Conservation (phyloP, 2,329 filamentous ascomycete species). For the Neurospora crassa region DNA sequence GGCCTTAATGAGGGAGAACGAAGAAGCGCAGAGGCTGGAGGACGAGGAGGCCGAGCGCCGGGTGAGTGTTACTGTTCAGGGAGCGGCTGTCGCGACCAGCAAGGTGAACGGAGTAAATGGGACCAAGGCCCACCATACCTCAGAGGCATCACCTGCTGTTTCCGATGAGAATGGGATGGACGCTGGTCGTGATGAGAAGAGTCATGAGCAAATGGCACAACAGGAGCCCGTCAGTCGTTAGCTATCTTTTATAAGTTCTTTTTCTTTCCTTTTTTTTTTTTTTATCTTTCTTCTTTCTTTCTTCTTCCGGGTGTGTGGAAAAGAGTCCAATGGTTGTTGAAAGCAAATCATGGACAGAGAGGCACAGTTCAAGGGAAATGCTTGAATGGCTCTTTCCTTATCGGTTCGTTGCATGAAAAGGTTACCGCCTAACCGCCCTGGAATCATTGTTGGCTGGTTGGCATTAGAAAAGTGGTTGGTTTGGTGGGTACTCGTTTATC, state of each 20-base stretch:
- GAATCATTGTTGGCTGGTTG: neutral
- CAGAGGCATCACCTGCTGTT: neutral
- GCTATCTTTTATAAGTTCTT: neutral
- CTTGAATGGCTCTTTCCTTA: neutral
- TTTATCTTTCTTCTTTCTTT: neutral
- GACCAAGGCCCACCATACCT: neutral
- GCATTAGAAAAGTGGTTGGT: neutral
- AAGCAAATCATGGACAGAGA: neutral
- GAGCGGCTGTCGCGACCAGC: constrained; percentile 21
- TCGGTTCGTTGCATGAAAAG: neutral
- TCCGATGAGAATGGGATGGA: constrained; percentile 7
- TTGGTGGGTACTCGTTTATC: neutral
- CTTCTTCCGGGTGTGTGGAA: neutral
- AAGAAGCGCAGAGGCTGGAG: constrained; percentile 43
- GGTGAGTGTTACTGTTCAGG: constrained; percentile 1
- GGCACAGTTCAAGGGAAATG: neutral
- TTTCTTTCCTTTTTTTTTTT: neutral
- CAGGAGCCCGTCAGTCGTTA: neutral
- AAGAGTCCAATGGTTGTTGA: neutral
- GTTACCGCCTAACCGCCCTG: neutral
- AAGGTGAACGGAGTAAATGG: constrained; percentile 17
- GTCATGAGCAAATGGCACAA: neutral
- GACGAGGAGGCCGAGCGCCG: constrained; percentile 31
- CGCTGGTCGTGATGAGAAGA: constrained; percentile 2
- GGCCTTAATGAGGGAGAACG: constrained; percentile 41